Evolutionary conservation across 1,284 basidiomycete genomes (phyloP).

Genomic region (Sanghuangporus weigelae): DNA sequence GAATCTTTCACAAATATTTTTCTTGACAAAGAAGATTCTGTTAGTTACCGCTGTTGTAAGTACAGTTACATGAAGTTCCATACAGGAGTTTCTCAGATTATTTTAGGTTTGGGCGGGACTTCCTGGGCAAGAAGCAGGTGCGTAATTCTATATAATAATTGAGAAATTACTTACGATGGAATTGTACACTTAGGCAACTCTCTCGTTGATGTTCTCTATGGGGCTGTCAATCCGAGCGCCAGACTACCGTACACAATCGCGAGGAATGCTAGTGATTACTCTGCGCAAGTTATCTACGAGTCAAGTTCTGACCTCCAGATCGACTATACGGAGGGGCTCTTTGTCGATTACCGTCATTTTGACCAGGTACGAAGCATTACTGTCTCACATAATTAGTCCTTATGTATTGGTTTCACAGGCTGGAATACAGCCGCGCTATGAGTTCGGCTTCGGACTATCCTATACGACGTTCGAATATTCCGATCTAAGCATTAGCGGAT

Average conservation of each 20-base stretch:
- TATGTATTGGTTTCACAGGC: not conserved
- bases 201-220: slow-evolving; percentile 45
- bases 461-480: slow-evolving; percentile 78
- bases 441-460: slow-evolving; percentile 82
- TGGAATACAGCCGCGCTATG: slow-evolving; percentile 57
- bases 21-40: not conserved
- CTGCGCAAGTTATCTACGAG: slow-evolving; percentile 28
- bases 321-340: slow-evolving; percentile 29
- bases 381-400: too few species aligned
- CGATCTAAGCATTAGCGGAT: slow-evolving; percentile 34
- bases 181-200: slow-evolving; percentile 27
- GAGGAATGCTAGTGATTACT: slow-evolving; percentile 42
- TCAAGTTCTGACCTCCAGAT: slow-evolving; percentile 26
- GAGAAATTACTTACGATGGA: not conserved
- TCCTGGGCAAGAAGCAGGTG: slow-evolving; percentile 69
- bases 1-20: not conserved
- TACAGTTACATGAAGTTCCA: not conserved
- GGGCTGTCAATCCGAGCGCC: slow-evolving; percentile 37
- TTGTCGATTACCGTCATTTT: slow-evolving; percentile 20
- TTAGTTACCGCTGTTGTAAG: slow-evolving; percentile 18
- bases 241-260: slow-evolving; percentile 48
- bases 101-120: slow-evolving; percentile 48
- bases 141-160: slow-evolving; percentile 15
- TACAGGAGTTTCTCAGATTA: not conserved
- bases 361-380: slow-evolving; percentile 10